These are phyloP conservation scores for Pouteria glomerata DNA, from an alignment of 148 eudicot species.

Conservation along the genomic window DNA sequence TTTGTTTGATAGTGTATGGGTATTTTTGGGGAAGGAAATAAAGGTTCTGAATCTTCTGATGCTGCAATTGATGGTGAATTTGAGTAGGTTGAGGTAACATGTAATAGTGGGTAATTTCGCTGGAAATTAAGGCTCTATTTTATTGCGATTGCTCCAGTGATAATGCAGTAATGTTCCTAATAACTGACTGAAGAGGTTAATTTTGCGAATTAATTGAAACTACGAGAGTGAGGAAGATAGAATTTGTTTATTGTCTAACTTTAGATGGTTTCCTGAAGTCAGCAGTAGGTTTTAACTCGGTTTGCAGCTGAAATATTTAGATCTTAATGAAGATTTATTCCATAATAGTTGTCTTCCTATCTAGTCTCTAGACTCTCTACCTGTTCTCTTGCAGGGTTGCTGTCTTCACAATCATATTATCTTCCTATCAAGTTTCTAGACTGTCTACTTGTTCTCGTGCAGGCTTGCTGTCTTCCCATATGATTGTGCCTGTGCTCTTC, in stretches of 20 bases:
- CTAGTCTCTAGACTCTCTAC: too few relatives aligned
- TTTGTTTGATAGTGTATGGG: not conserved
- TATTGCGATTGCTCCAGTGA: not conserved
- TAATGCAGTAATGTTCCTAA: not conserved
- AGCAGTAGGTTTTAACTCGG: not conserved
- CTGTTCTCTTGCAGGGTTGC: too few relatives aligned
- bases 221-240: not conserved
- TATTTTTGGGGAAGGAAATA: not conserved
- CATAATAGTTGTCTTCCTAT: not conserved
- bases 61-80: not conserved
- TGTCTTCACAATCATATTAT: too few relatives aligned
- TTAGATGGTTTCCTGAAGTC: not conserved
- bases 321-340: too few relatives aligned
- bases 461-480: not conserved
- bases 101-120: not conserved
- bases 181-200: constrained; percentile 1
- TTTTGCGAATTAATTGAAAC: not conserved
- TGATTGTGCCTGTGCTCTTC: not conserved
- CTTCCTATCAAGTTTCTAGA: too few relatives aligned
- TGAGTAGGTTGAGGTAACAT: not conserved
- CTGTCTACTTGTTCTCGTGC: not conserved
- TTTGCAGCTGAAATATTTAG: not conserved
- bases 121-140: not conserved
- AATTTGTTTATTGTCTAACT: not conserved
- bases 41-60: not conserved